Evolutionary conservation across 2,329 filamentous ascomycete genomes (phyloP).

Genomic region (Ascocoryne sarcoides): DNA sequence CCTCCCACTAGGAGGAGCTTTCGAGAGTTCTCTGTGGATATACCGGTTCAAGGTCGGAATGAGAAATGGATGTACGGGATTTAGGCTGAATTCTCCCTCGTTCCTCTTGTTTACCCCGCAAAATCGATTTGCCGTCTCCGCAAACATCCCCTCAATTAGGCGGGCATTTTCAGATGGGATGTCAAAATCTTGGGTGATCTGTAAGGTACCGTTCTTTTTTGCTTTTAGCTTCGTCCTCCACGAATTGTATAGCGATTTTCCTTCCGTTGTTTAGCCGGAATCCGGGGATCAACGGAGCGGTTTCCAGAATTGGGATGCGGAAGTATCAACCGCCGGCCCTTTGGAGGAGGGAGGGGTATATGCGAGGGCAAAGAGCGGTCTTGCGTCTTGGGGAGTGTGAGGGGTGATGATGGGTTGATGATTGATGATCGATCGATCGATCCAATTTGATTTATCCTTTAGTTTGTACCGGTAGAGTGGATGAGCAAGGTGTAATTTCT

Average conservation of each 20-base stretch:
- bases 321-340: too few relatives aligned
- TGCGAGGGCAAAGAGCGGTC: too few relatives aligned
- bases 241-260: not conserved
- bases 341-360: too few relatives aligned
- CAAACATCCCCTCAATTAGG: conserved; percentile 4
- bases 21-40: too few relatives aligned
- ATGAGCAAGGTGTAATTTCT: too few relatives aligned
- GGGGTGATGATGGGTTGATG: not conserved
- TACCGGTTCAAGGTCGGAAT: too few relatives aligned
- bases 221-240: not conserved
- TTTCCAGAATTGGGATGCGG: not conserved
- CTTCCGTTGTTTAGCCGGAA: not conserved
- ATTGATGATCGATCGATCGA: conserved; percentile 5
- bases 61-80: not conserved
- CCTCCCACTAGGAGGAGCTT: too few relatives aligned
- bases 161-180: not conserved
- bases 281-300: not conserved
- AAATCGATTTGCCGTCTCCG: conserved; percentile 20
- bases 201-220: not conserved
- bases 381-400: too few relatives aligned
- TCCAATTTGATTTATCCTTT: not conserved
- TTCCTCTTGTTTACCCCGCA: conserved; percentile 16
- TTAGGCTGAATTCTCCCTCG: conserved; percentile 23
- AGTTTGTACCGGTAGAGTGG: not conserved
- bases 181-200: not conserved